A percentile compares a stretch with the other conserved stretches of the same genome.
Conservation (phyloP, 208 protist species). For the Phytomonas francai region DNA sequence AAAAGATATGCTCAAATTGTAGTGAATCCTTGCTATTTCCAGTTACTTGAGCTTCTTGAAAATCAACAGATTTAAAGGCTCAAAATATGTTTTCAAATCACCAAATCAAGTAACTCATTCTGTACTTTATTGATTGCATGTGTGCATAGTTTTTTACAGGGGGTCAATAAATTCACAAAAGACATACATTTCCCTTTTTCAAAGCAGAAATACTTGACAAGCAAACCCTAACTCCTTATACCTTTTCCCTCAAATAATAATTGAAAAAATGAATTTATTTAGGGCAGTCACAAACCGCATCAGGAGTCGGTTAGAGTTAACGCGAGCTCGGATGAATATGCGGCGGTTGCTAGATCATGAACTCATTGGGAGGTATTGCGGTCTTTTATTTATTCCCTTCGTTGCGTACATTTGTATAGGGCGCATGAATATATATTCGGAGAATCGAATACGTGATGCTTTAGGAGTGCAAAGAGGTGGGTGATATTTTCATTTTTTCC, state of each 20-base stretch:
- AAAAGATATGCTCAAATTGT: neutral
- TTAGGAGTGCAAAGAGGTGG: slow-evolving; percentile 8
- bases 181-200: neutral
- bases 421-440: slow-evolving; percentile 47
- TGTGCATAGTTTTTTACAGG: neutral
- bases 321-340: slow-evolving; percentile 49
- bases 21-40: neutral
- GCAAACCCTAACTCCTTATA: neutral
- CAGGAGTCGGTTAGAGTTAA: slow-evolving; percentile 36
- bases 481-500: slow-evolving; percentile 1
- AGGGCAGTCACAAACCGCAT: slow-evolving; percentile 18
- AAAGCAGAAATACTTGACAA: neutral
- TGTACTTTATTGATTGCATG: neutral
- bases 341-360: slow-evolving; percentile 57
- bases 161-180: neutral
- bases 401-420: slow-evolving; percentile 53
- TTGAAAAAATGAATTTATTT: slow-evolving; percentile 24
- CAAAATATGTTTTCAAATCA: neutral
- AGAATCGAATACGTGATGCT: slow-evolving; percentile 31
- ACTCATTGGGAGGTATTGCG: slow-evolving; percentile 70
- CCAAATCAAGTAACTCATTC: neutral
- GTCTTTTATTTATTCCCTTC: slow-evolving; percentile 65
- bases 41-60: neutral
- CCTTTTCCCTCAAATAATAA: neutral
- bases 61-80: neutral